These are phyloP conservation scores for Tetraselmis chui DNA, from an alignment of 139 green algal species.

Conservation along the genomic window DNA sequence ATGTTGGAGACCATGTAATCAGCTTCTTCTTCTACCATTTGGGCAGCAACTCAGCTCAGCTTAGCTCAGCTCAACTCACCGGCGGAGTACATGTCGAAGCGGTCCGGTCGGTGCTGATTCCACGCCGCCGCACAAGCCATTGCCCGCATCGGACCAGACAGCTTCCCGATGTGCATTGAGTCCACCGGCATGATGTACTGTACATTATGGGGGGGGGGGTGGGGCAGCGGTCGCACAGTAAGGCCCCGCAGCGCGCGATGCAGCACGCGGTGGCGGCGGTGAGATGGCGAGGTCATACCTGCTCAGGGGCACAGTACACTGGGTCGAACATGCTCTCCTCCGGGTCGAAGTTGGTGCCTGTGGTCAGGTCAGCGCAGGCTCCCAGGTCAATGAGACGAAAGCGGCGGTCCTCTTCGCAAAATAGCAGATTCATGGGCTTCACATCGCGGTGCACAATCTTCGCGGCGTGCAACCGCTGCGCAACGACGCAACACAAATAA, in stretches of 20 bases:
- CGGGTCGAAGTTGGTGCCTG: conserved; percentile 83
- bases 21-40: no score
- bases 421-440: conserved; percentile 86
- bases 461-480: conserved; percentile 66
- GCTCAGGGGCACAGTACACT: conserved; percentile 80
- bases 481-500: no score
- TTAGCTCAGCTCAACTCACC: no score
- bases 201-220: no score
- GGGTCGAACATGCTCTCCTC: conserved; percentile 83
- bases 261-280: no score
- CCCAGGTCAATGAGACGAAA: conserved; percentile 69
- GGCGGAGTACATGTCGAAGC: conserved; percentile 86
- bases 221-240: no score
- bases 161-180: no score
- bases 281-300: no score
- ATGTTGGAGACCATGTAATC: no score
- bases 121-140: conserved; percentile 81
- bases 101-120: conserved; percentile 72
- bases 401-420: conserved; percentile 56
- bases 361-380: conserved; percentile 68
- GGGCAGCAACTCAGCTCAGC: no score
- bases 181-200: no score
- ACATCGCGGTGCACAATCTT: conserved; percentile 87
- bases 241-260: no score
- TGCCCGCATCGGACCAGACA: conserved; percentile 33